These are phyloP conservation scores for Daldinia sp. DNA, from an alignment of 2,329 filamentous ascomycete species.

Conservation along the genomic window DNA sequence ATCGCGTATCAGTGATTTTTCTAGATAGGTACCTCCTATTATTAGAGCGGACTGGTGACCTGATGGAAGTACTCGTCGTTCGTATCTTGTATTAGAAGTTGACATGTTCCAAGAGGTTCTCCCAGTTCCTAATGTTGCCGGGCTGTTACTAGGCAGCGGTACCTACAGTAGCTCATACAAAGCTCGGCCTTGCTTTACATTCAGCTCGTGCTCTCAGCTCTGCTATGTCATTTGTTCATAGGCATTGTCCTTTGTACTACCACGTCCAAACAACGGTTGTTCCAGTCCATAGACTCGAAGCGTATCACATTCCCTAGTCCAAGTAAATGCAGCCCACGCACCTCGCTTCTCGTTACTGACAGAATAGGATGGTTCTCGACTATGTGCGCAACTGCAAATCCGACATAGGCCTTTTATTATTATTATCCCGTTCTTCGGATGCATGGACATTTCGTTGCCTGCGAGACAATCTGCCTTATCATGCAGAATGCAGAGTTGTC, in stretches of 20 bases:
- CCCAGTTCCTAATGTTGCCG: background rate
- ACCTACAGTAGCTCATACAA: background rate
- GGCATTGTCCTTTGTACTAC: constrained; percentile 7
- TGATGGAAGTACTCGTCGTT: constrained; percentile 14
- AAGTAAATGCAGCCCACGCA: background rate
- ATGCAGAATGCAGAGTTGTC: constrained; percentile 13
- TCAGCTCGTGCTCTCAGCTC: constrained; percentile 27
- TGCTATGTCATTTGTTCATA: constrained; percentile 24
- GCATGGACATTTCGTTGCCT: constrained; percentile 7
- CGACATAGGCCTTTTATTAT: background rate
- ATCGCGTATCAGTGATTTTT: constrained; percentile 26
- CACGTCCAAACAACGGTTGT: background rate
- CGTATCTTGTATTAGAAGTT: constrained; percentile 10
- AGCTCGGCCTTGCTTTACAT: constrained; percentile 28
- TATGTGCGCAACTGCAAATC: background rate
- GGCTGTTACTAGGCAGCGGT: background rate
- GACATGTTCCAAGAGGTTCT: constrained; percentile 14
- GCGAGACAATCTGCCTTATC: constrained; percentile 7
- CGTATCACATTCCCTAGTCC: constrained; percentile 3
- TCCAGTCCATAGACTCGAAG: constrained; percentile 14
- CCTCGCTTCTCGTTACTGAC: constrained; percentile 12
- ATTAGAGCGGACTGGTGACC: constrained; percentile 28
- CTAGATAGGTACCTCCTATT: constrained; percentile 7
- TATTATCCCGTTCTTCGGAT: constrained; percentile 6
- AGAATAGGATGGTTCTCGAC: background rate